phyloP scores from a whole-genome alignment of 768 basidiomycete genomes.

The Baorangia bicolor region DNA sequence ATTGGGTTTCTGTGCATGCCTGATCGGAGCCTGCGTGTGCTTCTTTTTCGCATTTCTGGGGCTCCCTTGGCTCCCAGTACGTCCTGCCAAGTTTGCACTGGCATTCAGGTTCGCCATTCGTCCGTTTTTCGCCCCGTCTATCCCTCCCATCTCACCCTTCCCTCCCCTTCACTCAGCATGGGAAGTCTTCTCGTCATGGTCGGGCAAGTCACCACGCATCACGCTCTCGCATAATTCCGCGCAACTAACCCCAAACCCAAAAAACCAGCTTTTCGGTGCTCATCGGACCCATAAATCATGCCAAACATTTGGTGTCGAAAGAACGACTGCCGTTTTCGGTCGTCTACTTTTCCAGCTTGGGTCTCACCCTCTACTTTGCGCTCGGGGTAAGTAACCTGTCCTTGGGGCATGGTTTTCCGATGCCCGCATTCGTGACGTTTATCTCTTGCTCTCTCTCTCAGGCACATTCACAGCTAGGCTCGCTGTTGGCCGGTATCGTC shows the following conservation, averaged over 20 bases:
- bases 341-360: constrained; percentile 82
- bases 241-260: neutral
- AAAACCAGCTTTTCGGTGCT: constrained; percentile 70
- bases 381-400: constrained; percentile 57
- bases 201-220: constrained; percentile 52
- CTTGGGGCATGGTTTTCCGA: neutral
- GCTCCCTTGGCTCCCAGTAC: constrained; percentile 61
- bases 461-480: constrained; percentile 84
- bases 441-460: constrained; percentile 26
- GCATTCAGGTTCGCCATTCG: constrained; percentile 62
- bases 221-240: neutral
- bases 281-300: constrained; percentile 86
- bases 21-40: constrained; percentile 89
- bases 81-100: constrained; percentile 89
- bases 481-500: constrained; percentile 75
- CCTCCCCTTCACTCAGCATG: constrained; percentile 45
- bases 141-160: neutral
- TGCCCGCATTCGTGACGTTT: neutral
- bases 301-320: constrained; percentile 81
- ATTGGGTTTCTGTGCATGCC: constrained; percentile 86
- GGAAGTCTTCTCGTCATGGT: constrained; percentile 96
- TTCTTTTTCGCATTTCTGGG: constrained; percentile 91
- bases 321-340: constrained; percentile 83
- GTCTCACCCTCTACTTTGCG: constrained; percentile 88
- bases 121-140: neutral